phyloP scores from a whole-genome alignment of 2,329 filamentous ascomycete genomes.

The Monosporascus sp. region DNA sequence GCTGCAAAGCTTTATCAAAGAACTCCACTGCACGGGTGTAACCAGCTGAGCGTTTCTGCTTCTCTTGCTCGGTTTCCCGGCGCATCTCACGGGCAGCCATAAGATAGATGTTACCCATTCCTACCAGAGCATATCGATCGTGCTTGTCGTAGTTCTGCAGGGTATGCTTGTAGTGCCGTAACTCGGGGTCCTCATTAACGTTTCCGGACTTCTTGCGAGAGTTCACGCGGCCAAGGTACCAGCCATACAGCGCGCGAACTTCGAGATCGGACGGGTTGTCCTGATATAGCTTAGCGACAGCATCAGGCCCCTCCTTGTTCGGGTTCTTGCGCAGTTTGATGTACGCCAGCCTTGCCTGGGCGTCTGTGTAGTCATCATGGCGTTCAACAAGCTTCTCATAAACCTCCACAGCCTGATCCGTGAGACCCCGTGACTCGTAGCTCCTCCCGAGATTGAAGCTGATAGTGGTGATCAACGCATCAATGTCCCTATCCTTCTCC shows the following conservation, averaged over 20 bases:
- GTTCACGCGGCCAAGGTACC: slow-evolving; percentile 79
- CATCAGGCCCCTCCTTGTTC: slow-evolving; percentile 79
- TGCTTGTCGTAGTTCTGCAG: slow-evolving; percentile 94
- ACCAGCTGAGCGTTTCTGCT: slow-evolving; percentile 79
- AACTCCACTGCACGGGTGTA: slow-evolving; percentile 95
- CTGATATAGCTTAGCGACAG: slow-evolving; percentile 79
- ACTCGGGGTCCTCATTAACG: slow-evolving; percentile 82
- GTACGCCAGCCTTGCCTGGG: slow-evolving; percentile 81
- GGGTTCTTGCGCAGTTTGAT: slow-evolving; percentile 79
- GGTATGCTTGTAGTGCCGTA: slow-evolving; percentile 94
- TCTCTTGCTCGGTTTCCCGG: slow-evolving; percentile 81
- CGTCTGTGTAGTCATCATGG: slow-evolving; percentile 89
- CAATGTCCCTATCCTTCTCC: slow-evolving; percentile 73
- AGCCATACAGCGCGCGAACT: slow-evolving; percentile 87
- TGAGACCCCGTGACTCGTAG: slow-evolving; percentile 78
- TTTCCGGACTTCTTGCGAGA: slow-evolving; percentile 78
- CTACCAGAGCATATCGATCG: slow-evolving; percentile 91
- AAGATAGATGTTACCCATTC: slow-evolving; percentile 93
- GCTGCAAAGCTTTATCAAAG: slow-evolving; percentile 91
- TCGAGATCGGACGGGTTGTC: slow-evolving; percentile 81
- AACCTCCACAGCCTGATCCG: slow-evolving; percentile 78
- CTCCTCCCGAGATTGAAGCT: slow-evolving; percentile 94
- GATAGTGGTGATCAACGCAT: slow-evolving; percentile 90
- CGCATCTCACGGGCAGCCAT: slow-evolving; percentile 90
- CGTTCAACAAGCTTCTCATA: slow-evolving; percentile 82